Base-by-base conservation (phyloP, 805 yeast species). In the Wickerhamomyces hampshirensis region DNA sequence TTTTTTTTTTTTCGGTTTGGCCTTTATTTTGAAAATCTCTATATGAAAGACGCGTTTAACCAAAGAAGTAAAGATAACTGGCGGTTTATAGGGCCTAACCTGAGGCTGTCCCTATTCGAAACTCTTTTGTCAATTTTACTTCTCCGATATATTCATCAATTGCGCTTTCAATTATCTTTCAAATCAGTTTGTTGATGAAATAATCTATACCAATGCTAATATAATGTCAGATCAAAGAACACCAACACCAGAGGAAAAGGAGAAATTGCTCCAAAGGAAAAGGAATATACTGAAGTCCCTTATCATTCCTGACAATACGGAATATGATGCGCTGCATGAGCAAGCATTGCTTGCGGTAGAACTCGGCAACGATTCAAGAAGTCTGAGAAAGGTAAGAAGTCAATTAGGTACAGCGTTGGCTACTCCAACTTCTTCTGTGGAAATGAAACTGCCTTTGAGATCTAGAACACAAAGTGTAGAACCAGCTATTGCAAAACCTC, bases 251-350 rank as follows among this genome's bases (percentile, higher is more conserved):
- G 50, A 43, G 18, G 50, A 49, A 24, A 28, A 36, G 26, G 35
- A 28, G 23, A 26, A 30, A 18, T 37, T 38, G n/a, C 27, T 37
- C 5, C 47, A 44, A 23, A 33, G 44, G 21, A 53, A 39, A 30
- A 40, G 38, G 27, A 37, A 37, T 19, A 38, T 65, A 13, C 48
- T 62, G 30, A 56, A 53, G 33, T 56, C 48, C 1, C 51, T 66
- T 24, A 50, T 53, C 32, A 65, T 66, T 19, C 62, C 68, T 1
- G 69, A 63, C 34, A 65, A 65, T 41, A 60, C 61, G 37, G 52
- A 56, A 13, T 65, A 64, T 40, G 60, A 60, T 28, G 47, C 53
- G 6, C 47, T 65, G 4, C 62, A 59, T 18, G 57, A 59, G 32
- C 57, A 59, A 33, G 59, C 60, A 38, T 40, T 59, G 23, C 26